phyloP scores from a whole-genome alignment of 78 protist species.

The Bodo saltans region DNA sequence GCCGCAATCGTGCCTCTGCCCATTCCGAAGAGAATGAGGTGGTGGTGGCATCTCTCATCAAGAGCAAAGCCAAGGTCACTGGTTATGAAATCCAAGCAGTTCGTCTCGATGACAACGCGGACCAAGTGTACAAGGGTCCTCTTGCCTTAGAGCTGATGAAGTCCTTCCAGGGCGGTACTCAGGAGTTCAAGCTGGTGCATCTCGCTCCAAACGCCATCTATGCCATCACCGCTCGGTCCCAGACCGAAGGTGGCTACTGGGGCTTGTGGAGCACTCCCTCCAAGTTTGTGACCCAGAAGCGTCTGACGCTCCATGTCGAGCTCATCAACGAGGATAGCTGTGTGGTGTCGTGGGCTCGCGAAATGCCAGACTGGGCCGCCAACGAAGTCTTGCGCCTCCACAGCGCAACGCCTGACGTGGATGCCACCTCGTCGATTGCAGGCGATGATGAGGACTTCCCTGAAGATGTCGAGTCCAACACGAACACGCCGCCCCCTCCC shows the following conservation, averaged over 20 bases:
- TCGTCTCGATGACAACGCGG: neutral
- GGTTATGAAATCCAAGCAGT: neutral
- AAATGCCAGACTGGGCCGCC: neutral
- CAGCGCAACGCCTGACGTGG: neutral
- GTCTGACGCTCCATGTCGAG: neutral
- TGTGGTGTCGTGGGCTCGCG: neutral
- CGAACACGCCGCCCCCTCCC: neutral
- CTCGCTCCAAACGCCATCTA: neutral
- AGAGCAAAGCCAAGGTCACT: neutral
- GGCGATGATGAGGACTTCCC: neutral
- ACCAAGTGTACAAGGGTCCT: too few species aligned
- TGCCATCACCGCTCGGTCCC: neutral
- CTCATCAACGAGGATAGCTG: conserved; percentile 11
- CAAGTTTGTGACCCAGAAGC: neutral
- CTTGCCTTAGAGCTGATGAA: neutral
- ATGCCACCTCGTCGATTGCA: neutral
- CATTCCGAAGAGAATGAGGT: too few species aligned
- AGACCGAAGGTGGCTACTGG: conserved; percentile 17
- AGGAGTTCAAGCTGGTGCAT: neutral
- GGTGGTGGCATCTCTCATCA: too few species aligned
- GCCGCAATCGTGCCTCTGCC: too few species aligned
- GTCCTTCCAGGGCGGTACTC: neutral
- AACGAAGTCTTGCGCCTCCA: too few species aligned
- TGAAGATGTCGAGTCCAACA: neutral
- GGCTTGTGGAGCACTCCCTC: neutral